Percentiles rank a stretch among this genome's conserved stretches.
phyloP scores from a whole-genome alignment of 1,284 basidiomycete species.

The Paramarasmius palmivorus region DNA sequence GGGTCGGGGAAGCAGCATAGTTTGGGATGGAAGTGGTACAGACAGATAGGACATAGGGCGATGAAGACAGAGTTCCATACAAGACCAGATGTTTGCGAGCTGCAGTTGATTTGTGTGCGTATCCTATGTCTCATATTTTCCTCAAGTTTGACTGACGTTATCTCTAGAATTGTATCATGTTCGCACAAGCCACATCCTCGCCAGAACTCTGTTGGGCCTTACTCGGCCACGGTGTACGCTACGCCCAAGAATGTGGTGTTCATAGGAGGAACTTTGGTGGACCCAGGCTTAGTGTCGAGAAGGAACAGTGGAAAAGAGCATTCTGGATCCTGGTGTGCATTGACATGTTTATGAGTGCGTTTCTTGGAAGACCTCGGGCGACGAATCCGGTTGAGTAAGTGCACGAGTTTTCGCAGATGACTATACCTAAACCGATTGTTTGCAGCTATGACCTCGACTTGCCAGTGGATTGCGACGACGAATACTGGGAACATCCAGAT shows the following conservation, averaged over 20 bases:
- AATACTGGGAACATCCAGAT: constrained; percentile 58
- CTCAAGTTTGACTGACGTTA: not conserved
- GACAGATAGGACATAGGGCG: not conserved
- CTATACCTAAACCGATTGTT: not conserved
- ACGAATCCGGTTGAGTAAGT: constrained; percentile 67
- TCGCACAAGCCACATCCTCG: not conserved
- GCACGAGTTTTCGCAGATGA: not conserved
- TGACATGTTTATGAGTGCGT: constrained; percentile 53
- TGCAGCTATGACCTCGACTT: constrained; percentile 63
- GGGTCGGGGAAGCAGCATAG: not conserved
- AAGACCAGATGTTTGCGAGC: not conserved
- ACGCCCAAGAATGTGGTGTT: not conserved
- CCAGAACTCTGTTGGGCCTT: not conserved
- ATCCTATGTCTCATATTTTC: too few relatives aligned
- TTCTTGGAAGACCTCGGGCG: constrained; percentile 62
- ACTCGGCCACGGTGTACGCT: constrained; percentile 1
- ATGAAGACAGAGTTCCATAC: not conserved
- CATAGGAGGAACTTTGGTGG: constrained; percentile 1
- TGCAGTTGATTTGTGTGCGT: constrained; percentile 3
- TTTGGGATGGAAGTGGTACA: constrained; percentile 1
- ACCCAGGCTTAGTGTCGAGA: constrained; percentile 38
- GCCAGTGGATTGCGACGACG: constrained; percentile 71
- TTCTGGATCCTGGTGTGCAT: constrained; percentile 59
- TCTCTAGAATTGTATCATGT: constrained; percentile 3
- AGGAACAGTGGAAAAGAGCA: constrained; percentile 69